Evolutionary conservation across 2,329 filamentous ascomycete genomes (phyloP), one percentile per base, ranked within the genome.

Genomic region (Penicillium sp.): DNA sequence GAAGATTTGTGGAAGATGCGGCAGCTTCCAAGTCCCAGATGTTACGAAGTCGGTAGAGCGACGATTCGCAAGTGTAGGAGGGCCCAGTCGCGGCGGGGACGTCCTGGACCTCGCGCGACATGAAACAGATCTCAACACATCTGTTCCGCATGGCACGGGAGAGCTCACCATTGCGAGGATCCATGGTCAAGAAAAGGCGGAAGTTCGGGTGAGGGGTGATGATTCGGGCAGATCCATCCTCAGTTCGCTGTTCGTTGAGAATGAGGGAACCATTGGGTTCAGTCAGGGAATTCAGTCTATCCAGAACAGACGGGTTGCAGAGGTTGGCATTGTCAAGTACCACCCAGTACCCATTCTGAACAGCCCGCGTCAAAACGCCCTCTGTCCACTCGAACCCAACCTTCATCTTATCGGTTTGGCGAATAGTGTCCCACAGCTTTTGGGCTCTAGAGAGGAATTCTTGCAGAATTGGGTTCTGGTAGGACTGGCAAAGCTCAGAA

Each of bases 311-410:
- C 22, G 92, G 88, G 64, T 88, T 96, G 75, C 95, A 99, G 51
- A 99, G 81, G 65, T 99, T 99, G 54, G 95, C 94, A 71, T 99
- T 96, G 72, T 99, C 94, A 20, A 99, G 83, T 10, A 99, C 86
- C 16, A 99, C 79, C 94, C 94, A 99, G 54, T 91, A 83, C 13
- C 94, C 94, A 61, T 87, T 79, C 65, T 95, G 82, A 10, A 97
- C 78, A 38, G 94, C 92, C 62, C 91, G 87, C 43, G 97, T 87
- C 39, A 99, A 85, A 43, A 95, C 83, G 51, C 95, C 94, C 68
- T 99, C 92, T 2, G 95, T 84, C 94, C 94, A 99, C 69, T 96
- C 90, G 67, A 99, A 99, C 2, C 88, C 86, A 20, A 91, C 90
- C 56, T 65, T 69, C 64, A 70, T 68, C 38, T 87, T 86, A 20